Base-by-base conservation (phyloP, 1,139 yeast species). In the Zygosaccharomyces sapae region DNA sequence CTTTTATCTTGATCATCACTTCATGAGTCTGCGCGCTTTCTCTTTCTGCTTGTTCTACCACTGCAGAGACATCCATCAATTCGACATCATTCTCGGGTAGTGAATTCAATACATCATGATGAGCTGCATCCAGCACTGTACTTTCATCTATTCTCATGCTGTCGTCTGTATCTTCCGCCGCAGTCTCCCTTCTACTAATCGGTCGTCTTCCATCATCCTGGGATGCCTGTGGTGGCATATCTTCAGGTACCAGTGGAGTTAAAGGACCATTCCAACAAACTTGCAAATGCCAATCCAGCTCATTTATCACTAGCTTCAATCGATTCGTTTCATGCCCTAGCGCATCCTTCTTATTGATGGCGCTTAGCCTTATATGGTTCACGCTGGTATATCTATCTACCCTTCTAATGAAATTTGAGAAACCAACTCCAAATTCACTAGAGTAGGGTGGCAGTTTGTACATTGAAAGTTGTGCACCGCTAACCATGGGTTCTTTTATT, bases 181-280 rank as follows among this genome's bases (percentile, higher is more conserved):
- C 41, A 33, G 33, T 42, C 10, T 19, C 43, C 31, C 30, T 45
- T 36, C 36, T 46, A 40, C 43, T 48, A 40, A 10, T 52, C 46
- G 37, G 46, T 44, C 24, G 37, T 13, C n/a, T 16, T 2, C 20
- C 27, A 20, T 6, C 25, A 9, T 22, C 39, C 37, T 40, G 44
- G 3, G 34, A 27, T 19, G 24, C 34, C 9, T 36, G 43, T n/a
- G 20, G 29, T 3, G 36, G 42, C 4, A 27, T 30, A 7, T 43
- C 37, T 19, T 40, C 44, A 18, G 44, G 43, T 6, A 41, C 35
- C 20, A 45, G 45, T 18, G 50, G 41, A 33, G 43, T 62, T 24
- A 65, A 43, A 2, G 65, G 63, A 1, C 68, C 68, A 45, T 63
- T 62, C 68, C 68, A 65, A 33, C 57, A 50, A 5, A 65, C 57